phyloP scores from a whole-genome alignment of 495 filamentous ascomycete species.

The Podospora appendiculata region DNA sequence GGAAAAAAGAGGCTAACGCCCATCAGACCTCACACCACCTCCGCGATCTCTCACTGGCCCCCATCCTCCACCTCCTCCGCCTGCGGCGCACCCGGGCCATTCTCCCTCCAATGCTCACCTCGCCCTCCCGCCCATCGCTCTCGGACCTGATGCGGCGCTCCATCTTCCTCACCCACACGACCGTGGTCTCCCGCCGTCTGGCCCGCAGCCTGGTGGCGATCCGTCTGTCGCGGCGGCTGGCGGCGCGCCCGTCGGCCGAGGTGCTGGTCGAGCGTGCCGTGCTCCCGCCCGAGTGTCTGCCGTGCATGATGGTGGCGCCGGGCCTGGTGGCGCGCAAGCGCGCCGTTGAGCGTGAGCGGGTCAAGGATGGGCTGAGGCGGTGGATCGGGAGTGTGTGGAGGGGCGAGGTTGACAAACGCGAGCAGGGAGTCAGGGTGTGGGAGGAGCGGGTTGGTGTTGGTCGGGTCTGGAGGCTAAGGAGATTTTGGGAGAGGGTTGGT shows the following conservation, averaged over 20 bases:
- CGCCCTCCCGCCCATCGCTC: slow-evolving; percentile 45
- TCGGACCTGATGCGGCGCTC: slow-evolving; percentile 40
- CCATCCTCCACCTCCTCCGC: slow-evolving; percentile 47
- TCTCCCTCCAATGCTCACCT: slow-evolving; percentile 40
- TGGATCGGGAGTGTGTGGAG: slow-evolving; percentile 43
- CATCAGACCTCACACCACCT: slow-evolving; percentile 49
- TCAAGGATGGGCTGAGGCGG: slow-evolving; percentile 45
- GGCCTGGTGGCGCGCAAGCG: slow-evolving; percentile 32
- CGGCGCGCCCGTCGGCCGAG: slow-evolving; percentile 33
- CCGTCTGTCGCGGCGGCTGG: slow-evolving; percentile 35
- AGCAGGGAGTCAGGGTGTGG: slow-evolving; percentile 28
- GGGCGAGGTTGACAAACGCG: slow-evolving; percentile 30
- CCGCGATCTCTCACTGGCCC: slow-evolving; percentile 44
- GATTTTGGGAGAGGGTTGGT: slow-evolving; percentile 45
- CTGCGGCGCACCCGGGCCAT: slow-evolving; percentile 40
- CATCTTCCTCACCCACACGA: slow-evolving; percentile 53
- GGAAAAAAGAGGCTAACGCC: background rate
- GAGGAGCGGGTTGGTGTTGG: slow-evolving; percentile 38
- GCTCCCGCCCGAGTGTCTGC: slow-evolving; percentile 37
- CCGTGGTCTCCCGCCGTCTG: slow-evolving; percentile 45
- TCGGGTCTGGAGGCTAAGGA: slow-evolving; percentile 40
- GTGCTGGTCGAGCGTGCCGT: slow-evolving; percentile 37
- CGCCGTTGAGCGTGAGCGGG: slow-evolving; percentile 45
- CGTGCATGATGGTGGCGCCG: slow-evolving; percentile 17
- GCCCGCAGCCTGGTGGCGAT: slow-evolving; percentile 45